These are phyloP conservation scores for Lepidium didymum DNA, from an alignment of 345 rosid species.

Conservation along the genomic window DNA sequence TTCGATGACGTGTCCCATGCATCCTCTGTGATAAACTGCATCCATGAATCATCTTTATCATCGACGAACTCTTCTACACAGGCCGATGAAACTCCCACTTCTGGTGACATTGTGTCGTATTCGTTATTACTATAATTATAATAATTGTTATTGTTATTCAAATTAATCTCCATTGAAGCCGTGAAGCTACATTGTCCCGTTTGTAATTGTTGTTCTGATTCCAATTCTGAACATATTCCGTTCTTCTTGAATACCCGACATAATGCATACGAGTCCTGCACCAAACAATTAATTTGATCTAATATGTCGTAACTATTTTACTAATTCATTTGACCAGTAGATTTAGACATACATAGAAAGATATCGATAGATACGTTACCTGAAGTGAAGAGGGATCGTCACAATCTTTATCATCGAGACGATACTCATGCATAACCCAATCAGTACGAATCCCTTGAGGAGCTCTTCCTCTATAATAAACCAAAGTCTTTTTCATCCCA, in stretches of 20 bases:
- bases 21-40: slow-evolving; percentile 94
- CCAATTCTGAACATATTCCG: slow-evolving; percentile 62
- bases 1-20: slow-evolving; percentile 64
- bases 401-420: slow-evolving; percentile 77
- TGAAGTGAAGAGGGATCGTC: slow-evolving; percentile 73
- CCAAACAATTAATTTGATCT: background rate
- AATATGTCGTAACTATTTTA: background rate
- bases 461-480: slow-evolving; percentile 83
- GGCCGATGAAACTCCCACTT: slow-evolving; percentile 46
- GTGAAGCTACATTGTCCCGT: slow-evolving; percentile 42
- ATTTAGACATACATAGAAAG: background rate
- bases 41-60: slow-evolving; percentile 94
- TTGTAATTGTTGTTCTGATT: slow-evolving; percentile 44
- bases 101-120: slow-evolving; percentile 70
- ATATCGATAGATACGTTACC: slow-evolving; percentile 35
- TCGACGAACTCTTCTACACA: slow-evolving; percentile 60
- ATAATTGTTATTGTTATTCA: background rate
- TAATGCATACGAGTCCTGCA: slow-evolving; percentile 77
- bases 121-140: slow-evolving; percentile 13
- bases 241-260: slow-evolving; percentile 97
- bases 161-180: slow-evolving; percentile 35
- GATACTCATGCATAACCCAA: slow-evolving; percentile 97
- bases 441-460: slow-evolving; percentile 89
- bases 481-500: slow-evolving; percentile 95
- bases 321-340: background rate